Percentiles rank a stretch among this genome's conserved stretches.
These are phyloP conservation scores for Marsdenia floribunda DNA, from an alignment of 257 asterid genomes.

Conservation along the genomic window DNA sequence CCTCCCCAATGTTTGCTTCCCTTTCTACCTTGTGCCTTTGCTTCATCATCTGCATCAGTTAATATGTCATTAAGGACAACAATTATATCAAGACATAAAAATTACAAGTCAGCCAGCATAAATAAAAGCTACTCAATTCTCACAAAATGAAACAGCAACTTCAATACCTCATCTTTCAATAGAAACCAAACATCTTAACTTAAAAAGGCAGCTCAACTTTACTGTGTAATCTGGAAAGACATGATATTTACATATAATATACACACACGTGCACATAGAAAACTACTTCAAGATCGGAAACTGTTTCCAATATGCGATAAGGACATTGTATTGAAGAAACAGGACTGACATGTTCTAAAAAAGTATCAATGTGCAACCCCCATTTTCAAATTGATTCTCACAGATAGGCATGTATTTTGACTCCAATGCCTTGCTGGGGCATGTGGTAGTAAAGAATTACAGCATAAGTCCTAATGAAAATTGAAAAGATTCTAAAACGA, in stretches of 20 bases:
- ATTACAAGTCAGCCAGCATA: too few relatives aligned
- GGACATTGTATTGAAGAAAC: background rate
- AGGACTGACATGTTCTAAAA: background rate
- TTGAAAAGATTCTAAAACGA: too few relatives aligned
- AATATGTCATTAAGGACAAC: background rate
- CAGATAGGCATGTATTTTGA: background rate
- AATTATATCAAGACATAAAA: background rate
- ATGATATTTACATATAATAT: too few relatives aligned
- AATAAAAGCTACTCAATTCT: background rate
- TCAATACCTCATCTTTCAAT: background rate
- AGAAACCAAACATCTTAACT: background rate
- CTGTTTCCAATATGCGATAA: background rate
- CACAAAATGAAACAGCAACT: background rate
- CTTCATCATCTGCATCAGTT: constrained; percentile 75
- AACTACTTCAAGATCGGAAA: background rate
- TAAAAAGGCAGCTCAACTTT: too few relatives aligned
- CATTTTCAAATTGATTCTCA: background rate
- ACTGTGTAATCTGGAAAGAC: background rate
- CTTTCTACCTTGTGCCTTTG: constrained; percentile 93
- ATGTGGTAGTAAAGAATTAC: background rate
- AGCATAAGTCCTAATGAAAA: background rate
- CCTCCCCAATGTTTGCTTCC: constrained; percentile 82
- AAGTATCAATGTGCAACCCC: background rate
- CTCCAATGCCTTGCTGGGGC: background rate
- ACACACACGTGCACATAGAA: background rate